These are phyloP conservation scores for Stagonosporopsis rhizophila DNA, from an alignment of 2,329 filamentous ascomycete genomes.

Conservation along the genomic window DNA sequence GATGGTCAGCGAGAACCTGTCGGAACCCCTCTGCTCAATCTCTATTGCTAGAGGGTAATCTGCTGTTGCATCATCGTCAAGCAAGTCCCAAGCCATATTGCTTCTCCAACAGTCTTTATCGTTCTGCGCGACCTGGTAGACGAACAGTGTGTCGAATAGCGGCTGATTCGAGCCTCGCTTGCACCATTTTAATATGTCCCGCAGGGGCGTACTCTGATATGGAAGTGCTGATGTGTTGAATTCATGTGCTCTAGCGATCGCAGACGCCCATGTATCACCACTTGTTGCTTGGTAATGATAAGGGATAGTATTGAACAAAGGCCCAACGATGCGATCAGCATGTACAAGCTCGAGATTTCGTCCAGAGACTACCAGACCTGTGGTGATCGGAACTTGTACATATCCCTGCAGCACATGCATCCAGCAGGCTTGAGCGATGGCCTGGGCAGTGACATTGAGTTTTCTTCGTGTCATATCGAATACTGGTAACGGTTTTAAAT, in stretches of 20 bases:
- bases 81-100: conserved; percentile 60
- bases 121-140: conserved; percentile 68
- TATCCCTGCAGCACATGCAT: conserved; percentile 65
- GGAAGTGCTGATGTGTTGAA: conserved; percentile 72
- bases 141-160: conserved; percentile 79
- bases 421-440: conserved; percentile 80
- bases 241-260: conserved; percentile 71
- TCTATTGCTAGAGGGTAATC: conserved; percentile 85
- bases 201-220: conserved; percentile 80
- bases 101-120: conserved; percentile 26
- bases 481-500: conserved; percentile 57
- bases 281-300: conserved; percentile 62
- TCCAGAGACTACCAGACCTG: conserved; percentile 82
- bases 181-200: conserved; percentile 82
- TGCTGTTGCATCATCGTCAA: conserved; percentile 53
- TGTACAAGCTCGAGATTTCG: conserved; percentile 72
- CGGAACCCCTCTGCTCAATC: conserved; percentile 61
- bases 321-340: conserved; percentile 74
- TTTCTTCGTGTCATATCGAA: conserved; percentile 58
- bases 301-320: conserved; percentile 89
- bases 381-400: conserved; percentile 57
- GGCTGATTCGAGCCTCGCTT: conserved; percentile 59
- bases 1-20: conserved; percentile 63
- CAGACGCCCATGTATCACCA: conserved; percentile 63
- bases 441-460: conserved; percentile 78